Conservation (phyloP, 192 early-diverging fungal genomes). For the Coemansia umbellata region DNA sequence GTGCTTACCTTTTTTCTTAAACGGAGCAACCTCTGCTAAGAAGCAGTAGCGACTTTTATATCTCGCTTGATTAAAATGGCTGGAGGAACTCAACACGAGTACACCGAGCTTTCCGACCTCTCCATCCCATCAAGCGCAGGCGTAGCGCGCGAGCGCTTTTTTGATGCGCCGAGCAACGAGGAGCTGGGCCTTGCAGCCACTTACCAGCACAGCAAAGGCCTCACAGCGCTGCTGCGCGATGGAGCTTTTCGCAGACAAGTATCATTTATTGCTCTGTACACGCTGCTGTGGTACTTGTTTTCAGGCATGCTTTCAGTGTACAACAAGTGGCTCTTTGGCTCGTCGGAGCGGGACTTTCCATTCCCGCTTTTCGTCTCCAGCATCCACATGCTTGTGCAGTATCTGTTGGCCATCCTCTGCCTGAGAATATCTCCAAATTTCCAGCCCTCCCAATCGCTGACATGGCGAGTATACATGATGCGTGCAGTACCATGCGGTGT, state of each 20-base stretch:
- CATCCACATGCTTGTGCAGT: constrained; percentile 85
- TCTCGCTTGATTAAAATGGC: constrained; percentile 6
- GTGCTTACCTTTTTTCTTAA: background rate
- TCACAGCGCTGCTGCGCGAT: constrained; percentile 18
- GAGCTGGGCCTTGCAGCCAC: background rate
- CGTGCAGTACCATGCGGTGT: constrained; percentile 84
- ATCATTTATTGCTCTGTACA: constrained; percentile 41
- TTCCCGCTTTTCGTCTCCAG: constrained; percentile 86
- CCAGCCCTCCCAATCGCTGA: constrained; percentile 57
- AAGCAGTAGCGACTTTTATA: constrained; percentile 1
- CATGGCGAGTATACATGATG: constrained; percentile 55
- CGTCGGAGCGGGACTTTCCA: constrained; percentile 72
- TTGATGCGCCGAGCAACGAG: background rate
- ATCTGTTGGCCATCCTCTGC: constrained; percentile 54
- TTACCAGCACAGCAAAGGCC: background rate
- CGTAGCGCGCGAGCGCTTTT: constrained; percentile 5
- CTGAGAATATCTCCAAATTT: constrained; percentile 59
- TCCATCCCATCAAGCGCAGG: constrained; percentile 2
- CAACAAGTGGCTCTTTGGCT: constrained; percentile 93
- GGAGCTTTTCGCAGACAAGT: constrained; percentile 25
- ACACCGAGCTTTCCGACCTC: constrained; percentile 39
- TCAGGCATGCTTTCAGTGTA: constrained; percentile 78
- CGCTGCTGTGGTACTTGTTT: constrained; percentile 58
- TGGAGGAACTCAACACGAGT: constrained; percentile 23
- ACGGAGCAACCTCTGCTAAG: no score